phyloP scores from a whole-genome alignment of 768 basidiomycete genomes.

The Terana coerulea region DNA sequence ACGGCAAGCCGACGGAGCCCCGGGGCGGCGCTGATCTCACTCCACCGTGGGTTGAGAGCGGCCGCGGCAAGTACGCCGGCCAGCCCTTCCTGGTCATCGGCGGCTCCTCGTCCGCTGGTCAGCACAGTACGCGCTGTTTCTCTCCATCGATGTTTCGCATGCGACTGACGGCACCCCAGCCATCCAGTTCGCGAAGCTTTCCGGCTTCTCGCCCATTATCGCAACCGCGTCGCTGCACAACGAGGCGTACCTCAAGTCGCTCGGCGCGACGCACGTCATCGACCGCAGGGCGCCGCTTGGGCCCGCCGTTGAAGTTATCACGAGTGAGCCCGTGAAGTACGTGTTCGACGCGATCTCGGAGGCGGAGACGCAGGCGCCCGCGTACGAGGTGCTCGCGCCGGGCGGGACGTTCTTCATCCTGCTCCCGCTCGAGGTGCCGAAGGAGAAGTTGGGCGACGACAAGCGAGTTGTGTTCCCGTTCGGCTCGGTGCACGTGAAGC shows the following conservation, averaged over 20 bases:
- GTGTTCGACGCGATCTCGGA: conserved; percentile 22
- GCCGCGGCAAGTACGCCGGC: conserved; percentile 24
- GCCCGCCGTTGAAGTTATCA: conserved; percentile 7
- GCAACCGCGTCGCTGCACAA: conserved; percentile 26
- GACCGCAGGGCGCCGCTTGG: conserved; percentile 17
- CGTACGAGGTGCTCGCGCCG: conserved; percentile 22
- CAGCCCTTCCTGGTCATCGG: conserved; percentile 34
- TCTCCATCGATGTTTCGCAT: background rate
- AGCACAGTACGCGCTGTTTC: conserved; percentile 27
- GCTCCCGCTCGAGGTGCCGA: conserved; percentile 5
- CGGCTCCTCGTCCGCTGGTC: conserved; percentile 35
- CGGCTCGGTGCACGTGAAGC: conserved; percentile 15
- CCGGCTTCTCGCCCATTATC: conserved; percentile 30
- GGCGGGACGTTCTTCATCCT: conserved; percentile 19
- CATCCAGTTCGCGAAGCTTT: conserved; percentile 25
- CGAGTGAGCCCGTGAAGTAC: conserved; percentile 17
- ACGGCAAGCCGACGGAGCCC: background rate
- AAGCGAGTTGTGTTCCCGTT: conserved; percentile 16
- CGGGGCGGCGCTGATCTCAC: conserved; percentile 4
- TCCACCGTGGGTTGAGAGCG: conserved; percentile 4
- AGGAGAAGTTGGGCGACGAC: conserved; percentile 11
- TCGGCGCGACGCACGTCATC: conserved; percentile 29
- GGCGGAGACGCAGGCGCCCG: conserved; percentile 18
- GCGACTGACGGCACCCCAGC: conserved; percentile 10
- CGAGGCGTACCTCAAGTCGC: conserved; percentile 20